These are phyloP conservation scores for Cystodermella granulosa DNA, from an alignment of 1,284 basidiomycete species.

Conservation along the genomic window DNA sequence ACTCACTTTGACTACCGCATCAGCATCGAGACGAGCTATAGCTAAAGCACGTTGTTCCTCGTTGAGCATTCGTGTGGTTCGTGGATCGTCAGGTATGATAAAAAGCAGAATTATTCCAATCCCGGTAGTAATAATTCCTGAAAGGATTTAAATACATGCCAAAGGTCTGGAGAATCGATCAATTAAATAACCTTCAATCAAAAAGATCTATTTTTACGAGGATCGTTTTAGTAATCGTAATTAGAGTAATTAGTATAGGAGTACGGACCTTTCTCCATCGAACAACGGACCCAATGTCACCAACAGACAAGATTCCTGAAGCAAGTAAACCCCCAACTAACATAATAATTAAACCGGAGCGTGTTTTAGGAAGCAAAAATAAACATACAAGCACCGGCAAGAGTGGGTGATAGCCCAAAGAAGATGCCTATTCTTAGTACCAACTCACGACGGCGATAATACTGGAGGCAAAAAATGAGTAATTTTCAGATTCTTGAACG, in stretches of 20 bases:
- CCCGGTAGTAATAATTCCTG: slow-evolving; percentile 39
- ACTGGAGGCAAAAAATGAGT: slow-evolving; percentile 23
- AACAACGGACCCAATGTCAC: slow-evolving; percentile 33
- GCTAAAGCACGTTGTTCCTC: slow-evolving; percentile 35
- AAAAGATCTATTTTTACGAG: slow-evolving; percentile 29
- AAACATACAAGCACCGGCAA: slow-evolving; percentile 44
- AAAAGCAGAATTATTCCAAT: slow-evolving; percentile 35
- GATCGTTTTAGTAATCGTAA: too few relatives aligned
- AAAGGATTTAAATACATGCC: not conserved
- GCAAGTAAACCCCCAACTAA: slow-evolving; percentile 41
- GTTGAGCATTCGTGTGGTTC: slow-evolving; percentile 34
- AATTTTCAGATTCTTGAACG: not conserved
- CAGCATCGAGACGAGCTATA: slow-evolving; percentile 38
- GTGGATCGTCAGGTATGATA: slow-evolving; percentile 39
- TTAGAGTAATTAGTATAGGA: too few relatives aligned
- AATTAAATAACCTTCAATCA: slow-evolving; percentile 33
- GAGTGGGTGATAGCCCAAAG: slow-evolving; percentile 40
- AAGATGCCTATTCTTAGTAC: slow-evolving; percentile 45
- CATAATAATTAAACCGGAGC: not conserved
- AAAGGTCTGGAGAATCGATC: not conserved
- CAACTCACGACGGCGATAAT: slow-evolving; percentile 43
- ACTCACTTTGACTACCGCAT: slow-evolving; percentile 30
- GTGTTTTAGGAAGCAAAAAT: not conserved
- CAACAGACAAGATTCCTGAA: slow-evolving; percentile 36
- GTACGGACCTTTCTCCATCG: slow-evolving; percentile 40